phyloP scores from a whole-genome alignment of 352 stramenopile species.

The Phytophthora meadii region DNA sequence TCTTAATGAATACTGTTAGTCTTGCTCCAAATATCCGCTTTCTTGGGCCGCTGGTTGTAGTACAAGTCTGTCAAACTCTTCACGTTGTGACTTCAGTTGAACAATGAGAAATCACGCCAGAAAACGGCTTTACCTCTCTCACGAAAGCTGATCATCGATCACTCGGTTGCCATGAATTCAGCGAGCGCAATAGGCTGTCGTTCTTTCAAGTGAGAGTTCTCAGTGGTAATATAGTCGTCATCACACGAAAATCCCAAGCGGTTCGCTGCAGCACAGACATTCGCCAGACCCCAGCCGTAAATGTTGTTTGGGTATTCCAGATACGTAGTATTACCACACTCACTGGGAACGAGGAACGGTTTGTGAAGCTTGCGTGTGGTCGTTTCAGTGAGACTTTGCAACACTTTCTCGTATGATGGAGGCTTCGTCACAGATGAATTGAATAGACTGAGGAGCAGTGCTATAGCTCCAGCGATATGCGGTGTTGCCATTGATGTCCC shows the following conservation, averaged over 20 bases:
- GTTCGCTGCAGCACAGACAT: slow-evolving; percentile 59
- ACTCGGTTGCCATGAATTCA: slow-evolving; percentile 30
- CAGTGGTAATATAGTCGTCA: slow-evolving; percentile 12
- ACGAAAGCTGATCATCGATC: slow-evolving; percentile 8
- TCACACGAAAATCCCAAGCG: slow-evolving; percentile 48
- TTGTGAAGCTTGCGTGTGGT: slow-evolving; percentile 59
- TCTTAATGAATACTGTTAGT: not conserved
- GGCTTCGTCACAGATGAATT: slow-evolving; percentile 14
- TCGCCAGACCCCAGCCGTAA: slow-evolving; percentile 67
- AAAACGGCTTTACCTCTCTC: slow-evolving; percentile 1
- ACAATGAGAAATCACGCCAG: not conserved
- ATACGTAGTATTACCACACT: slow-evolving; percentile 71
- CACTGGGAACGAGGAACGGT: slow-evolving; percentile 70
- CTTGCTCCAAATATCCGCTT: not conserved
- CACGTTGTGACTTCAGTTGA: not conserved
- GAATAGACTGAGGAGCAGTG: slow-evolving; percentile 58
- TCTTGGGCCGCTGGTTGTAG: not conserved
- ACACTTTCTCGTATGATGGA: slow-evolving; percentile 38
- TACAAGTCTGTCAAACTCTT: not conserved
- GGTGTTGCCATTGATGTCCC: slow-evolving; percentile 84
- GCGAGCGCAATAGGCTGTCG: slow-evolving; percentile 15
- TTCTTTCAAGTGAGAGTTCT: not conserved
- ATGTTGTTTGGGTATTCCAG: slow-evolving; percentile 80
- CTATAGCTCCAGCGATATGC: slow-evolving; percentile 66
- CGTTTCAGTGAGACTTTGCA: slow-evolving; percentile 46